Evolutionary conservation across 2,329 filamentous ascomycete genomes (phyloP).

Genomic region (Monilinia fructigena): DNA sequence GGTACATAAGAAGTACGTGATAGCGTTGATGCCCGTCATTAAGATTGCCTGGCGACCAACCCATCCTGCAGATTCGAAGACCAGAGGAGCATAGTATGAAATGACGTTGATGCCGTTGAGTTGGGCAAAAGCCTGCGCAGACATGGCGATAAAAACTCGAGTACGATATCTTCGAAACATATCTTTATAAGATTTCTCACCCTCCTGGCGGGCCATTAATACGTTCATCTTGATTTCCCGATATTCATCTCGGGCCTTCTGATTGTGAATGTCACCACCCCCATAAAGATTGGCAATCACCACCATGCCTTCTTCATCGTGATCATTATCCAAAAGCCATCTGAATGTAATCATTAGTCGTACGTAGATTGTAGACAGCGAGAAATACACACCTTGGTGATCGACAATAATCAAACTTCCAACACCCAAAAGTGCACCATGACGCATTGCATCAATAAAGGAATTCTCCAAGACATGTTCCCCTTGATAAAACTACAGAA

Average conservation of each 20-base stretch:
- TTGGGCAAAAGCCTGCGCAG: slow-evolving; percentile 90
- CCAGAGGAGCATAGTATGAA: slow-evolving; percentile 94
- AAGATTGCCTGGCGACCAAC: slow-evolving; percentile 83
- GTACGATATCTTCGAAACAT: slow-evolving; percentile 94
- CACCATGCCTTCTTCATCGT: slow-evolving; percentile 96
- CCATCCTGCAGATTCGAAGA: slow-evolving; percentile 98
- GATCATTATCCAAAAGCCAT: slow-evolving; percentile 96
- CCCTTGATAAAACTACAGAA: slow-evolving; percentile 87
- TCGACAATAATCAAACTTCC: slow-evolving; percentile 94
- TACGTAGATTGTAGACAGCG: not conserved
- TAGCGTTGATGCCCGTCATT: slow-evolving; percentile 95
- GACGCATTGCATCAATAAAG: slow-evolving; percentile 85
- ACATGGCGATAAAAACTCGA: slow-evolving; percentile 98
- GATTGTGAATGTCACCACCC: slow-evolving; percentile 89
- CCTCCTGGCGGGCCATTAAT: slow-evolving; percentile 87
- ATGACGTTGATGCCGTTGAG: slow-evolving; percentile 99
- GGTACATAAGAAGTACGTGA: slow-evolving; percentile 87
- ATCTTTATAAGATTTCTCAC: slow-evolving; percentile 83
- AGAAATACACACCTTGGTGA: slow-evolving; percentile 69
- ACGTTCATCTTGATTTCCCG: slow-evolving; percentile 99
- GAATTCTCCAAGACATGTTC: slow-evolving; percentile 86
- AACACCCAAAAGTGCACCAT: slow-evolving; percentile 82
- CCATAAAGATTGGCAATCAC: slow-evolving; percentile 98
- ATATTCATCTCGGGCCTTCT: slow-evolving; percentile 91
- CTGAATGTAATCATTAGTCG: slow-evolving; percentile 47